phyloP scores from a whole-genome alignment of 2,329 filamentous ascomycete genomes.

The Microcera coccophila region DNA sequence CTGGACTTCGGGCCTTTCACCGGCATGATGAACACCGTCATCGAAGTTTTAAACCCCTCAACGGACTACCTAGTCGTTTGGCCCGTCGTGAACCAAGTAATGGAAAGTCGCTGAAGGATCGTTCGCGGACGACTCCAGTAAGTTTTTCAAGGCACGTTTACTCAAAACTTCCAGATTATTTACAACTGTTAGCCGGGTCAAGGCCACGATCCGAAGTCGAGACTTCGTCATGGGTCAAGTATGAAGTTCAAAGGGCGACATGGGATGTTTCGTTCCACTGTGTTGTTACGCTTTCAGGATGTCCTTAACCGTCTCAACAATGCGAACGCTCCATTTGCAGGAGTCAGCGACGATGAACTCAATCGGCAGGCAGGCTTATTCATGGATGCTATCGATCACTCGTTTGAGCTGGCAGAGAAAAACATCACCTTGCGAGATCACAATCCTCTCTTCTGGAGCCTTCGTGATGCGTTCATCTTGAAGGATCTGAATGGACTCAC shows the following conservation, averaged over 20 bases:
- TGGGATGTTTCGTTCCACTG: constrained; percentile 32
- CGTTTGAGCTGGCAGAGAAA: constrained; percentile 42
- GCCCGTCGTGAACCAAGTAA: no score
- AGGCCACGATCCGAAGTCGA: constrained; percentile 34
- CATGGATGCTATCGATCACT: constrained; percentile 40
- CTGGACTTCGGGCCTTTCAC: no score
- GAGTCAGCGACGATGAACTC: constrained; percentile 38
- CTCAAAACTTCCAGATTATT: not conserved
- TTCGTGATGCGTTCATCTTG: constrained; percentile 58
- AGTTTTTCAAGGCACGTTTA: constrained; percentile 6
- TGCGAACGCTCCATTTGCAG: constrained; percentile 21
- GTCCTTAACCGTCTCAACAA: constrained; percentile 30
- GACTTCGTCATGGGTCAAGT: constrained; percentile 22
- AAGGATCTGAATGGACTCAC: constrained; percentile 48
- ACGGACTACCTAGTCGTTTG: no score
- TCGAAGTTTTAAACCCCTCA: no score
- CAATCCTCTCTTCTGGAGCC: constrained; percentile 54
- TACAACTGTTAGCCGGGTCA: constrained; percentile 26
- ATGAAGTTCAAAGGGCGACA: constrained; percentile 28
- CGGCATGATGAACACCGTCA: no score
- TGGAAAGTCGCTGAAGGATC: no score
- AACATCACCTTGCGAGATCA: constrained; percentile 36
- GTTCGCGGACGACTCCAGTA: constrained; percentile 25
- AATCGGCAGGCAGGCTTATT: constrained; percentile 45
- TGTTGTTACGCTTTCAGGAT: constrained; percentile 34